These are phyloP conservation scores for Chaetomium fimeti DNA, from an alignment of 495 filamentous ascomycete species.

Conservation along the genomic window DNA sequence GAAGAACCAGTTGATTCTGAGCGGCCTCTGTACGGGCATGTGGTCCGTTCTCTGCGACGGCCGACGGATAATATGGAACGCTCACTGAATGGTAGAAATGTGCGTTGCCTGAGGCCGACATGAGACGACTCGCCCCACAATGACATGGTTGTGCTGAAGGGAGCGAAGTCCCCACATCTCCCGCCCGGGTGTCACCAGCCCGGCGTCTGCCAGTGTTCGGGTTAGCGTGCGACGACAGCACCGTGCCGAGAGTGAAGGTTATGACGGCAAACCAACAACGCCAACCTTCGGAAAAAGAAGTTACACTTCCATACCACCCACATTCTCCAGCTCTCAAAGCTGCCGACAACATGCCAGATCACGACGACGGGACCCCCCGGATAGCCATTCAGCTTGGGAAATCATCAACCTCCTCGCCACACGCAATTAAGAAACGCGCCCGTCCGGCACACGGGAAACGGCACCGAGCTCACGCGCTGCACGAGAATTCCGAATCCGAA, in stretches of 20 bases:
- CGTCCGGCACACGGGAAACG: slow-evolving; percentile 41
- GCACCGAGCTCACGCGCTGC: slow-evolving; percentile 37
- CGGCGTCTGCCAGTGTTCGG: too few species aligned
- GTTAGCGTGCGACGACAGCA: not conserved
- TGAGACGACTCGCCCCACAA: slow-evolving; percentile 1
- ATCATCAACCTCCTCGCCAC: slow-evolving; percentile 19
- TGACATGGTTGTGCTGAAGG: not conserved
- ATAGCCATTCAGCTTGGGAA: slow-evolving; percentile 43
- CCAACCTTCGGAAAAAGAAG: not conserved
- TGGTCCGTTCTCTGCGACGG: not conserved
- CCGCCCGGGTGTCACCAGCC: not conserved
- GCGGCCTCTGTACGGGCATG: slow-evolving; percentile 11
- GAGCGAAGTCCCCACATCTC: not conserved
- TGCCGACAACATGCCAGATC: slow-evolving; percentile 23
- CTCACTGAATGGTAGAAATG: not conserved
- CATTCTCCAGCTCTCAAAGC: too few species aligned
- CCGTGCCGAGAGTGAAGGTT: not conserved
- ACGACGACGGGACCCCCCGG: slow-evolving; percentile 29
- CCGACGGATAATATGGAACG: slow-evolving; percentile 5
- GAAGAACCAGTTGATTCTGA: not conserved
- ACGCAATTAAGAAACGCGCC: slow-evolving; percentile 32
- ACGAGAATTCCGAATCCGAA: slow-evolving; percentile 38
- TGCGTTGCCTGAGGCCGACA: slow-evolving; percentile 12
- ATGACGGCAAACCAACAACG: not conserved
- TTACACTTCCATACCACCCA: too few species aligned